Base-by-base conservation (phyloP, 164 flowering plant genomes). In the Sedum album region DNA sequence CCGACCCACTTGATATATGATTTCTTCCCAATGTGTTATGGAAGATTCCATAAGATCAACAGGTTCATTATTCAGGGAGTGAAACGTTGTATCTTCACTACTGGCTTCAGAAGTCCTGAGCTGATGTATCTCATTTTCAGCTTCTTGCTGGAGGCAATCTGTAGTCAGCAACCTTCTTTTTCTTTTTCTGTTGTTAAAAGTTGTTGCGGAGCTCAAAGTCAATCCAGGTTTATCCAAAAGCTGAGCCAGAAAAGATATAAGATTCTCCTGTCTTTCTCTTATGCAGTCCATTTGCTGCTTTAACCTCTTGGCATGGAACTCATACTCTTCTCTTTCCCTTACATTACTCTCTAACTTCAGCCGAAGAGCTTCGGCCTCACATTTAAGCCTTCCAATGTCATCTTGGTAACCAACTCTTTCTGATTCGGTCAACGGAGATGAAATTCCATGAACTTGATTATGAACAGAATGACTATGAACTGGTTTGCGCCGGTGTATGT, bases 401-500 rank as follows among this genome's bases (percentile, higher is more conserved):
- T 80, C 81, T 66, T 69, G 73, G 31, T 78, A 75, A 26, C 74
- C 73, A 68, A 77, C 77, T 57, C 81, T 80, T 66, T 85, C 91
- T 8, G 77, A 68, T 15, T 87, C 87, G 8, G 79, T 73, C 62
- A 85, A 70, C 1, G 83, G 73, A 70, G 68, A 63, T 65, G 76
- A 33, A 30, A 55, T 38, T 39, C 79, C 80, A n/a, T 76, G 83
- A 6, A 72, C 72, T 15, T 78, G 74, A 78, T 76, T 83, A 38
- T 73, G 80, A 39, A 73, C 14, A 0, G 87, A 85, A 67, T 87
- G 91, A 66, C 91, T 85, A 61, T 87, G 89, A 72, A 87, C 84
- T 49, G 89, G 89, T 71, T 87, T 87, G 2, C 92, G 79, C 69
- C 92, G 78, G 48, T 85, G 85, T 31, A 87, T 85, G 67, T 81